These are phyloP conservation scores for Pleurotus tuber-regium DNA, from an alignment of 768 basidiomycete species.

Conservation along the genomic window DNA sequence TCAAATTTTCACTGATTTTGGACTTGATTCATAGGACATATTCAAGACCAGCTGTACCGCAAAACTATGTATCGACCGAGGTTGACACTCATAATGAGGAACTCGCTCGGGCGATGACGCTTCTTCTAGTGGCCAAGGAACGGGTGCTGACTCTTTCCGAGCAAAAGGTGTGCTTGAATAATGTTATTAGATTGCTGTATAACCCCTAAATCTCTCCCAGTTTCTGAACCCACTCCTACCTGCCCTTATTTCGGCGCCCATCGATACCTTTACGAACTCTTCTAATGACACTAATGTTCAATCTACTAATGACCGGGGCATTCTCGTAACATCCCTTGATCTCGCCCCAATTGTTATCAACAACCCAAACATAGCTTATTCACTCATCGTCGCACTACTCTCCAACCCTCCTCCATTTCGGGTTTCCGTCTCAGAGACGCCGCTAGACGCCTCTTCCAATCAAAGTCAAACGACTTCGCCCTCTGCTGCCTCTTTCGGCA, in stretches of 20 bases:
- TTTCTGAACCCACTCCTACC: conserved; percentile 49
- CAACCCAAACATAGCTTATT: conserved; percentile 70
- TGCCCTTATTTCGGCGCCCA: conserved; percentile 38
- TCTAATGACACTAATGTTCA: conserved; percentile 28
- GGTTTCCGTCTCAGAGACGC: background rate
- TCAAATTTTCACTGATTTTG: background rate
- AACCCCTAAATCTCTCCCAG: conserved; percentile 30
- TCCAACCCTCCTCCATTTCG: conserved; percentile 28
- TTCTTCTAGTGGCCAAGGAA: conserved; percentile 66
- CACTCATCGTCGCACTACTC: conserved; percentile 60
- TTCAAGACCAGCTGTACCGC: background rate
- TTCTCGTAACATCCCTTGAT: conserved; percentile 66
- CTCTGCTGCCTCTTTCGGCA: background rate
- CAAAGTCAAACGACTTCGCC: background rate
- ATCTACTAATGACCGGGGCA: background rate
- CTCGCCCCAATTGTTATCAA: conserved; percentile 60
- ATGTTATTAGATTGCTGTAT: background rate
- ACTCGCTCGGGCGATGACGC: conserved; percentile 61
- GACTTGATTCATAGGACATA: background rate
- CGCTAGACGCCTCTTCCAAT: background rate
- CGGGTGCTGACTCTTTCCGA: conserved; percentile 74
- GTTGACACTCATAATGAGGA: conserved; percentile 53
- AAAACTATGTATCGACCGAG: conserved; percentile 2
- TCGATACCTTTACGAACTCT: background rate
- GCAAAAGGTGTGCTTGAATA: conserved; percentile 53